Evolutionary conservation across 2,329 filamentous ascomycete genomes (phyloP), one percentile per base, ranked within the genome.

Genomic region (Cryoendolithus antarcticus): DNA sequence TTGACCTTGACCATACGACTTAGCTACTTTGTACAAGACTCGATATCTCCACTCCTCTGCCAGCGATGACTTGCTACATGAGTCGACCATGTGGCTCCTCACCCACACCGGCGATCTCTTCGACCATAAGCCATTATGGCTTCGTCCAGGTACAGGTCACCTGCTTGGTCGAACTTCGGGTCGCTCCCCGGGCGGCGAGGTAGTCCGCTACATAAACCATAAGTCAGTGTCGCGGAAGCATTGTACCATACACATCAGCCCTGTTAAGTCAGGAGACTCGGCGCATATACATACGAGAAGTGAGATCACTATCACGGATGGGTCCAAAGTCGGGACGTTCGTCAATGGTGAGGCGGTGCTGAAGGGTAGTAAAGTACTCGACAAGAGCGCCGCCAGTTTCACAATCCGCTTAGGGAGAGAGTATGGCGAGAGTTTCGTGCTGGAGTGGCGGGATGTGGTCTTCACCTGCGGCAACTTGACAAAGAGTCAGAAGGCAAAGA

Each of bases 171-270:
- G 89, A 47, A 86, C 83, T 30, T 72, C 82, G 53, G 69, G 77
- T 75, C 53, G 45, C 29, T 31, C 44, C 9, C 37, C 55, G 13
- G 47, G 53, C 32, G 51, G 68, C 50, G 69, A 56, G 21, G 54
- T 55, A 13, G 42, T 75, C 3, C 75, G 83, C 48, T 77, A 74
- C 15, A 82, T 94, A 48, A 74, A 80, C 4, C 74, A 91, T 53
- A 84, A 82, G 53, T 82, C 80, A 1, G 83, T 98, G 35, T 98
- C 91, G 27, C 74, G 89, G 41, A 85, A 91, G 54, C 91, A 98
- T 61, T 65, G 95, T 47, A 79, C 79, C 27, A 78, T 98, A 37
- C 71, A 77, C 32, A 76, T 96, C 5, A 75, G 72, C 34, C 51
- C 63, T 0, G 80, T 89, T 30, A 63, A 67, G 31, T 64, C 77